phyloP scores from a whole-genome alignment of 2,329 filamentous ascomycete genomes.

The Lizonia empirigonia region DNA sequence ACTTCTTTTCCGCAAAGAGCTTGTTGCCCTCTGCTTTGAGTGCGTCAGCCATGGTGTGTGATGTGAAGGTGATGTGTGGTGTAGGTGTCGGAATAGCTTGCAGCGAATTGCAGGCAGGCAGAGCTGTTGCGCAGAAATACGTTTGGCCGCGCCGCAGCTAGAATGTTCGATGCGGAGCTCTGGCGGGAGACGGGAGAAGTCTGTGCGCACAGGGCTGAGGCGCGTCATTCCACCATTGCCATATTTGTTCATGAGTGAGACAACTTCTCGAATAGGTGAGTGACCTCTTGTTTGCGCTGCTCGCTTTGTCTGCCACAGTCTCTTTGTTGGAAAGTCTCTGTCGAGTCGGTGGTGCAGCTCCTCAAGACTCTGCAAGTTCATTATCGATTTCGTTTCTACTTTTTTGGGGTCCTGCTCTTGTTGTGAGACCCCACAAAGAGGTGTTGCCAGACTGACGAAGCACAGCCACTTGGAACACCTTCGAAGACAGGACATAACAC shows the following conservation, averaged over 20 bases:
- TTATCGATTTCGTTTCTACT: too few relatives aligned
- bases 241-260: neutral
- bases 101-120: slow-evolving; percentile 21
- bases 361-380: too few relatives aligned
- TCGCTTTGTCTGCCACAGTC: too few relatives aligned
- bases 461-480: too few relatives aligned
- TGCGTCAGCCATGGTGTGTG: slow-evolving; percentile 68
- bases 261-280: neutral
- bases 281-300: too few relatives aligned
- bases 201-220: slow-evolving; percentile 34
- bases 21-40: slow-evolving; percentile 98
- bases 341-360: too few relatives aligned
- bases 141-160: slow-evolving; percentile 40
- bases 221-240: slow-evolving; percentile 26
- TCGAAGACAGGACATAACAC: too few relatives aligned
- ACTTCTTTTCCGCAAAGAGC: slow-evolving; percentile 97
- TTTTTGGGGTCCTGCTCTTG: too few relatives aligned
- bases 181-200: slow-evolving; percentile 20
- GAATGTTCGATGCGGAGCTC: slow-evolving; percentile 43
- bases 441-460: too few relatives aligned
- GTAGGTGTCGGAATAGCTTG: slow-evolving; percentile 3
- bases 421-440: too few relatives aligned
- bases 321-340: too few relatives aligned
- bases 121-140: slow-evolving; percentile 42
- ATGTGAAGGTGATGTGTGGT: slow-evolving; percentile 8